These are phyloP conservation scores for Teunomyces pallodes DNA, from an alignment of 805 yeast genomes.

Conservation along the genomic window DNA sequence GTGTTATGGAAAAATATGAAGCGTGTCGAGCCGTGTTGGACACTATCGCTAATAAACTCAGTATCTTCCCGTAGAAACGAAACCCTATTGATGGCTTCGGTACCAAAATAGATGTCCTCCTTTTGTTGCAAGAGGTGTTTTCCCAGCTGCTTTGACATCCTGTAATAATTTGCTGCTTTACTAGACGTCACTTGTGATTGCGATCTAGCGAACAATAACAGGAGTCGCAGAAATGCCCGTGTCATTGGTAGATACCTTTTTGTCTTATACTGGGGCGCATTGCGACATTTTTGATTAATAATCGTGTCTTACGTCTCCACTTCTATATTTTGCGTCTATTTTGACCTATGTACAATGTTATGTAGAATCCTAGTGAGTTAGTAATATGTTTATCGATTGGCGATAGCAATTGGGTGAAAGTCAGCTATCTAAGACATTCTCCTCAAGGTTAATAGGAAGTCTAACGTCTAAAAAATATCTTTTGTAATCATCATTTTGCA, in stretches of 20 bases:
- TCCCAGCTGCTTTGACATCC: constrained; percentile 8
- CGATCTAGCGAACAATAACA: background rate
- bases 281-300: constrained; percentile 3
- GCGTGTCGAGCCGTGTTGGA: constrained; percentile 45
- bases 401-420: background rate
- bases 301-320: background rate
- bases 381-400: background rate
- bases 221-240: background rate
- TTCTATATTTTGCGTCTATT: background rate
- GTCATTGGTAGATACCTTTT: background rate
- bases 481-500: constrained; percentile 29
- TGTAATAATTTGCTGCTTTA: constrained; percentile 6
- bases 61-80: constrained; percentile 59
- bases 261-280: background rate
- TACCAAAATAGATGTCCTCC: constrained; percentile 39
- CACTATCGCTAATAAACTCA: constrained; percentile 47
- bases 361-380: constrained; percentile 2
- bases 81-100: constrained; percentile 59
- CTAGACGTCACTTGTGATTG: background rate
- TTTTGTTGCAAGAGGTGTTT: constrained; percentile 8
- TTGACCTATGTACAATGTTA: background rate
- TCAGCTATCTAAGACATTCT: constrained; percentile 31
- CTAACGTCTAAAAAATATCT: constrained; percentile 39
- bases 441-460: constrained; percentile 39
- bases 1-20: constrained; percentile 43